Base-by-base conservation (phyloP, 2,329 filamentous ascomycete species). In the Tricladium varicosporioides region DNA sequence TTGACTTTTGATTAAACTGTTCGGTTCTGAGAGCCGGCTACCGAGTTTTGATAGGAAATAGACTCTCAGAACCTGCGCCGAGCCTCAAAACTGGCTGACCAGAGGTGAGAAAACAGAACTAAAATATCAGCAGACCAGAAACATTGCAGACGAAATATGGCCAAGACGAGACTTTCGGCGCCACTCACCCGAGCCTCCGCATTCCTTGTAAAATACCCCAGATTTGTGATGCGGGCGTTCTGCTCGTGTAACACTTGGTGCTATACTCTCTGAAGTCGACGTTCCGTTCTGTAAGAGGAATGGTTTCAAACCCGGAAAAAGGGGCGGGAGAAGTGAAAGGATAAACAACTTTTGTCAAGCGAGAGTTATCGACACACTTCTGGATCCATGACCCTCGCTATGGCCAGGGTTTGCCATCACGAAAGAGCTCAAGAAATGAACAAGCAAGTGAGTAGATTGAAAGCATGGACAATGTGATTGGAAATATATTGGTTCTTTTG, bases 1-100 rank as follows among this genome's bases (percentile, higher is more conserved):
- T 44, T 8, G 15, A 51, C 32, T 45, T 18, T 55, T 40, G 22
- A 50, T 50, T 55, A 43, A 31, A 18, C 22, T 7, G 32, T 27
- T 27, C 31, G 16, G 48, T 31, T 32, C n/a, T 40, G 48, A n/a
- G 22, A 19, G 52, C 52, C 52, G 52, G 47, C 16, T 45, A 22
- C 51, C 51, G 51, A 48, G 27, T 13, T 40, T 40, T 40, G n/a
- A 40, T 40, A 11, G n/a, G 10, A 9, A 53, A n/a, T 5, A 11
- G n/a, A 46, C 43, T 46, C 15, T 22, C 43, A 46, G 9, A 22
- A 46, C n/a, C 15, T 46, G 15, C 40, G 22, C 22, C 22, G 36
- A 40, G 10, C n/a, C 36, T n/a, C n/a, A 40, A 40, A 10, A 40
- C 5, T 11, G 36, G 10, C 11, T 40, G 36, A n/a, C 11, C 14